Conservation (phyloP, 352 stramenopile species). For the Globisporangium solare region DNA sequence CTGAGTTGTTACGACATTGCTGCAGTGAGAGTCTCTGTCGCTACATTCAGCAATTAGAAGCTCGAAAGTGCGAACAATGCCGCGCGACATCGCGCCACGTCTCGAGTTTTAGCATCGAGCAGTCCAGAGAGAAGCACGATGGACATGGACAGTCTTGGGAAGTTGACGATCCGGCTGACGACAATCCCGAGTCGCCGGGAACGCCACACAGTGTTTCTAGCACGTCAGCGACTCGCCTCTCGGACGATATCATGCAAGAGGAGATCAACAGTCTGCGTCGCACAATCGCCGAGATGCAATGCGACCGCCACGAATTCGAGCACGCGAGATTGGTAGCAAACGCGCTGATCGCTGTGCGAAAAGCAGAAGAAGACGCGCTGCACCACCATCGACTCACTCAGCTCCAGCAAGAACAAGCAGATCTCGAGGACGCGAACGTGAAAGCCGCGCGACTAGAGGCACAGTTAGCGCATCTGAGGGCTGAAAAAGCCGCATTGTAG, state of each 20-base stretch:
- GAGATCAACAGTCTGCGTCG: conserved; percentile 43
- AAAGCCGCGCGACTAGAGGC: conserved; percentile 20
- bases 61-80: conserved; percentile 12
- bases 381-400: conserved; percentile 24
- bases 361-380: conserved; percentile 10
- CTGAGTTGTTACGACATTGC: conserved; percentile 12
- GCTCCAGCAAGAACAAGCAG: conserved; percentile 27
- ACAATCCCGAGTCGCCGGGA: neutral
- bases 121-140: neutral
- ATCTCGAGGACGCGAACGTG: conserved; percentile 19
- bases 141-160: neutral
- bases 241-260: conserved; percentile 37
- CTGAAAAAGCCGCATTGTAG: conserved; percentile 12
- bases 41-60: conserved; percentile 55
- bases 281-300: conserved; percentile 34
- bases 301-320: conserved; percentile 28
- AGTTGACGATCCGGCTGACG: neutral
- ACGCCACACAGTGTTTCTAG: neutral
- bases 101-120: neutral
- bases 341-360: conserved; percentile 18
- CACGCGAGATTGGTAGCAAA: conserved; percentile 19
- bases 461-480: conserved; percentile 17
- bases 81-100: neutral
- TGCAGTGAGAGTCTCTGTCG: conserved; percentile 36
- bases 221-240: conserved; percentile 2